Conservation (phyloP, 768 basidiomycete genomes). For the Rhizopogon sp. region DNA sequence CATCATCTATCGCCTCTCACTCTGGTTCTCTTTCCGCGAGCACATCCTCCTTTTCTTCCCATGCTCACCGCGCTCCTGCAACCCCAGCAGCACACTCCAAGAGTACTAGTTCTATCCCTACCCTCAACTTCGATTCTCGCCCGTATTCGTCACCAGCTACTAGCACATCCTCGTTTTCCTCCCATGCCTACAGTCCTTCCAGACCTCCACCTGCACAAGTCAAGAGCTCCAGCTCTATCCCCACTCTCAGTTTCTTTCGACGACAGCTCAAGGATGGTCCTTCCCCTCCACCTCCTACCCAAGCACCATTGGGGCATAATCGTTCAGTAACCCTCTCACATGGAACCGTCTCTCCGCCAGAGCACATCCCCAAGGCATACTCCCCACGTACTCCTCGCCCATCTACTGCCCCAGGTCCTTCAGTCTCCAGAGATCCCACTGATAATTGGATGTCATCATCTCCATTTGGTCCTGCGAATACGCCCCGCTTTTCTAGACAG, state of each 20-base stretch:
- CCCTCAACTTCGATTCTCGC: background rate
- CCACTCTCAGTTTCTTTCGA: constrained; percentile 8
- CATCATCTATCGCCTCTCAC: constrained; percentile 14
- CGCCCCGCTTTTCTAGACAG: constrained; percentile 26
- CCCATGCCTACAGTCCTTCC: background rate
- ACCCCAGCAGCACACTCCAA: background rate
- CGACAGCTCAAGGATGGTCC: background rate
- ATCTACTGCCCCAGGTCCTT: background rate
- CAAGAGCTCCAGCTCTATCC: constrained; percentile 9
- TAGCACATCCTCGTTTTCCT: constrained; percentile 4
- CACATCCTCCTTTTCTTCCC: constrained; percentile 17
- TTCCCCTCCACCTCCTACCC: constrained; percentile 10
- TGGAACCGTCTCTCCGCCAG: background rate
- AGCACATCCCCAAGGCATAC: constrained; percentile 11
- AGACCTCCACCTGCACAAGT: background rate
- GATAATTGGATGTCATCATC: constrained; percentile 22
- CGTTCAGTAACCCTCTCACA: constrained; percentile 15
- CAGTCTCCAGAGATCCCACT: constrained; percentile 19
- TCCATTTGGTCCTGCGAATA: constrained; percentile 24
- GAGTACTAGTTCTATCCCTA: background rate
- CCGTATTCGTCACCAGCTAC: background rate
- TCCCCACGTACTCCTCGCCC: constrained; percentile 11
- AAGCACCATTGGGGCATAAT: constrained; percentile 13
- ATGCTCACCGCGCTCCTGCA: background rate
- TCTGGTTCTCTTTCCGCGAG: constrained; percentile 7